Evolutionary conservation across 306 rosid species (phyloP).

Genomic region (Cicer bijugum): DNA sequence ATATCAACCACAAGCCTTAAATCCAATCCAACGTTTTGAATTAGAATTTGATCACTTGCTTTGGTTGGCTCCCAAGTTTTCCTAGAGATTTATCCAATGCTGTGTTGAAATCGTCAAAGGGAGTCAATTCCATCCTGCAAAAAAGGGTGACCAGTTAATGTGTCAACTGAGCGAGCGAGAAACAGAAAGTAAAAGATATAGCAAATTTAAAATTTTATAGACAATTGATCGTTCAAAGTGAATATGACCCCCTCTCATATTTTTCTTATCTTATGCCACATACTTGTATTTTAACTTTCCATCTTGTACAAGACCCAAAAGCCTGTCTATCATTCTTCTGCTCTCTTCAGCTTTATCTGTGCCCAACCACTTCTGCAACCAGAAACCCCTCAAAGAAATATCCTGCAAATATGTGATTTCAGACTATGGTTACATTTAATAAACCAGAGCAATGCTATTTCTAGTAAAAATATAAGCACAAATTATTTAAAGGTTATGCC

Average conservation of each 20-base stretch:
- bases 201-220: background rate
- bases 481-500: slow-evolving; percentile 7
- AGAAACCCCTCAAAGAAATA: slow-evolving; percentile 87
- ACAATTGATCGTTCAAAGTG: background rate
- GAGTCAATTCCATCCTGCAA: slow-evolving; percentile 84
- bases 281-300: slow-evolving; percentile 84
- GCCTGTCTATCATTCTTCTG: slow-evolving; percentile 78
- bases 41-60: slow-evolving; percentile 85
- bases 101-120: slow-evolving; percentile 63
- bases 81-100: slow-evolving; percentile 89
- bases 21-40: slow-evolving; percentile 4
- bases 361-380: slow-evolving; percentile 85
- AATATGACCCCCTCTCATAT: background rate
- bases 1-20: slow-evolving; percentile 20
- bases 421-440: slow-evolving; percentile 5
- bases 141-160: slow-evolving; percentile 3
- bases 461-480: slow-evolving; percentile 10
- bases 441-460: slow-evolving; percentile 21
- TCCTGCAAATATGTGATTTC: slow-evolving; percentile 58
- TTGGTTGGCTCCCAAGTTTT: slow-evolving; percentile 91
- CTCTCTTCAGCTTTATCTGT: slow-evolving; percentile 70
- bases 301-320: slow-evolving; percentile 68
- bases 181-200: background rate
- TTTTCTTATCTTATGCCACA: slow-evolving; percentile 19
- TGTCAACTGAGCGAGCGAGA: slow-evolving; percentile 27